These are phyloP conservation scores for Penicillium dipodomyicola DNA, from an alignment of 495 filamentous ascomycete species.

Conservation along the genomic window DNA sequence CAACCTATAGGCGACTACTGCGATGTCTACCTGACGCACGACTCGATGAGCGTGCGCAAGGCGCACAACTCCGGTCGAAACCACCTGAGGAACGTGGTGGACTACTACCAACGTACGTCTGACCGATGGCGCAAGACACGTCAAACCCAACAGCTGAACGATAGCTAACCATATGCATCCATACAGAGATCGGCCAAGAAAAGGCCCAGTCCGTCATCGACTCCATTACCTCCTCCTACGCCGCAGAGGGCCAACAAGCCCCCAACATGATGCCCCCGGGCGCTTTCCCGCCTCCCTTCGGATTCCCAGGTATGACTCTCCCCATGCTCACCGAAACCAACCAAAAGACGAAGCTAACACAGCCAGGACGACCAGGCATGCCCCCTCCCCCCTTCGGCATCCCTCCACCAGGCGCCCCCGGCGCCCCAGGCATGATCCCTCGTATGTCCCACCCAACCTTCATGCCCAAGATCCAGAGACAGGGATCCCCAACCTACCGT, in stretches of 20 bases:
- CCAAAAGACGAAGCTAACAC: conserved; percentile 14
- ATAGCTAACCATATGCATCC: conserved; percentile 4
- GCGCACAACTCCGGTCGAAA: conserved; percentile 96
- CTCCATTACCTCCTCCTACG: conserved; percentile 92
- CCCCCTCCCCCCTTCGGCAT: conserved; percentile 58
- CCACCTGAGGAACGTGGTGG: conserved; percentile 93
- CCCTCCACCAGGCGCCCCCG: conserved; percentile 43
- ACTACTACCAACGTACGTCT: conserved; percentile 93
- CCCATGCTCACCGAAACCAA: conserved; percentile 1
- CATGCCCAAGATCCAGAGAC: background rate
- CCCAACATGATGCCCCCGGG: conserved; percentile 63
- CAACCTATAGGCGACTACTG: conserved; percentile 85
- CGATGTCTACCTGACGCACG: conserved; percentile 99
- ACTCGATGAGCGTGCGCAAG: conserved; percentile 99
- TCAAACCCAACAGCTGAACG: background rate
- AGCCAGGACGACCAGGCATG: conserved; percentile 46
- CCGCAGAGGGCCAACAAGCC: conserved; percentile 82
- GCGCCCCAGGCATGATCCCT: conserved; percentile 46
- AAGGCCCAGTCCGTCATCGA: conserved; percentile 98
- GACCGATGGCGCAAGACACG: conserved; percentile 3
- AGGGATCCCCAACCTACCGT: background rate
- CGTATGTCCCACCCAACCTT: conserved; percentile 36
- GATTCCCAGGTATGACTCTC: conserved; percentile 52
- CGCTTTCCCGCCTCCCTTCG: conserved; percentile 51
- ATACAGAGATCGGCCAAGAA: conserved; percentile 90